Conservation (phyloP, 1,139 yeast genomes). For the Pichia sp. region DNA sequence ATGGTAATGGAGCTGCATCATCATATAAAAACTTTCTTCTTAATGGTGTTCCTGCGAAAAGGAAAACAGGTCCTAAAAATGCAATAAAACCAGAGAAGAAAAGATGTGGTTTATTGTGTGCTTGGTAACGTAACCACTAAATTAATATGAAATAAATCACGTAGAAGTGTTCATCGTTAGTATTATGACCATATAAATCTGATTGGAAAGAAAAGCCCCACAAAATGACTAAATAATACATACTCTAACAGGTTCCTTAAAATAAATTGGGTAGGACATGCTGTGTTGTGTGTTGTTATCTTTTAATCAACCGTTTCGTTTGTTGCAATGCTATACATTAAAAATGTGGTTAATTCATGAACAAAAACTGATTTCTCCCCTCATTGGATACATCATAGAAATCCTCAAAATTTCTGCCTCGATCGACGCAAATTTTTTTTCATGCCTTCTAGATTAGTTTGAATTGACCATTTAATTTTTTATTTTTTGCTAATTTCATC, state of each 20-base stretch:
- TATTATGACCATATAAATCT: no score
- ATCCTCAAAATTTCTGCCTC: no score
- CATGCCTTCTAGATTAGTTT: no score
- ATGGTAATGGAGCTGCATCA: conserved; percentile 66
- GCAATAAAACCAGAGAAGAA: conserved; percentile 68
- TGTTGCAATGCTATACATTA: no score
- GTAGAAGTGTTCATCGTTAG: no score
- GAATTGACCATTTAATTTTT: no score
- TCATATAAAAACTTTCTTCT: conserved; percentile 64
- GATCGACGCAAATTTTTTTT: no score
- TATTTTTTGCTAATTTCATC: no score
- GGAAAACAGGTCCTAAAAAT: conserved; percentile 57
- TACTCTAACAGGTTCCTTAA: conserved; percentile 59
- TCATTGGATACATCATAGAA: no score
- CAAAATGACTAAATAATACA: conserved; percentile 25
- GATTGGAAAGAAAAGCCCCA: neutral
- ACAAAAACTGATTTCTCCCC: no score
- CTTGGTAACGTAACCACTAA: conserved; percentile 65
- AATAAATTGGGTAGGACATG: conserved; percentile 47
- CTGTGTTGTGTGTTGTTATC: neutral
- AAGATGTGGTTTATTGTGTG: conserved; percentile 74
- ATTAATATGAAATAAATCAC: neutral
- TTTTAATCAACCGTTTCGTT: neutral
- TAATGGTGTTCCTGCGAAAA: conserved; percentile 56
- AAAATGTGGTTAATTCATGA: no score